Base-by-base conservation (phyloP, 305 asterid genomes). In the Fraxinus baroniana region DNA sequence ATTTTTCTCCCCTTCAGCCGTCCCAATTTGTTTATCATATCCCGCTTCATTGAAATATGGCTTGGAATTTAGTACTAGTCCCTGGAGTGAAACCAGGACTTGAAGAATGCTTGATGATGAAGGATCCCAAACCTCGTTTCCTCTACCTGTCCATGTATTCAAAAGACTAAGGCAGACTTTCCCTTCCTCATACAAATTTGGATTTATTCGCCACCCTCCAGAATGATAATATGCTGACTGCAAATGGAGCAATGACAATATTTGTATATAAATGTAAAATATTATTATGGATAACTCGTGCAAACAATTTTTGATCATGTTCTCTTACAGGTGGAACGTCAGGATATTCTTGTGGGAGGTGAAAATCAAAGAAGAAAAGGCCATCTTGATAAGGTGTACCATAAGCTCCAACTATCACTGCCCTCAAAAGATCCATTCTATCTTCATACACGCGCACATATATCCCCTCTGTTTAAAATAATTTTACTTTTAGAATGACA, bases 341-440 rank as follows among this genome's bases (percentile, higher is more conserved):
- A 37, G 98, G 98, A 85, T 93, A 94, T 79, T 94, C 97, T 39
- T 90, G 93, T 75, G 99, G 99, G 85, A 94, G 98, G 88, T 88
- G 94, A 85, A 96, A 93, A 86, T 96, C 98, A 76, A 94, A 95
- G 90, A 95, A 93, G 93, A 95, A 95, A 85, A 95, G 94, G 26
- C 99, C 99, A 80, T 96, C 98, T 81, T 94, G 98, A 88, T 96
- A 96, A 35, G 99, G 99, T 46, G 99, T 94, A 77, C 97, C 99
- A 82, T 92, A 94, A 49, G 99, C 97, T 86, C 99, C 99, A 87
- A 96, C 95, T 70, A 94, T 93, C 86, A 94, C 98, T 15, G 97
- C 97, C 85, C 99, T 93, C 91, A 96, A 82, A 79, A 96, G 97
- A 91, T 93, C 97, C 98, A 96, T 94, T 85, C 94, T 90, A 84